A percentile compares a stretch with the other conserved stretches of the same genome.
Evolutionary conservation across 192 early-diverging fungal genomes (phyloP).

Genomic region (Chytriomyces confervae): DNA sequence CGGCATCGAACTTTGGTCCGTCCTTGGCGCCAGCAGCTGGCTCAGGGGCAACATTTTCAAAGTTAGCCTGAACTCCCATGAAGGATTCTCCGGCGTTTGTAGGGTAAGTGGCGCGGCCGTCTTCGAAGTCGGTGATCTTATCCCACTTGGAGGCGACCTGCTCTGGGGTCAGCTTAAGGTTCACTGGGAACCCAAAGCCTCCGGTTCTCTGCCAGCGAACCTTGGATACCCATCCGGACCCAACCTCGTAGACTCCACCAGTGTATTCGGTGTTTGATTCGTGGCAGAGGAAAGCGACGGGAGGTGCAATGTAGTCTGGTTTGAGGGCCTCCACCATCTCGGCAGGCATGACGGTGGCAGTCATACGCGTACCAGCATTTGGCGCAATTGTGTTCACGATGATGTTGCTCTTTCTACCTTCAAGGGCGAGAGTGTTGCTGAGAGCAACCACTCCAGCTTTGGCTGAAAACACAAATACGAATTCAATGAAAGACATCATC

Average conservation of each 20-base stretch:
- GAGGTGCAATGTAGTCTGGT: constrained; percentile 95
- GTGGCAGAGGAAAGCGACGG: constrained; percentile 93
- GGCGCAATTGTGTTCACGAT: constrained; percentile 94
- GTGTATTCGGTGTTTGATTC: constrained; percentile 76
- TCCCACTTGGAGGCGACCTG: constrained; percentile 79
- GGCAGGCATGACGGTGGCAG: constrained; percentile 93
- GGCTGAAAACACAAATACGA: constrained; percentile 48
- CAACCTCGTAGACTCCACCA: constrained; percentile 69
- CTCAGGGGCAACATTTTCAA: constrained; percentile 66
- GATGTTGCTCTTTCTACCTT: constrained; percentile 92
- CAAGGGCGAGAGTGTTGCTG: constrained; percentile 88
- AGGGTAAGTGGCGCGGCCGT: constrained; percentile 92
- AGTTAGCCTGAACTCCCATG: constrained; percentile 83
- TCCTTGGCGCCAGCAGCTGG: constrained; percentile 11
- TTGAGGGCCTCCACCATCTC: constrained; percentile 95
- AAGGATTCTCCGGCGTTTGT: constrained; percentile 78
- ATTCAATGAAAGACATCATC: background rate
- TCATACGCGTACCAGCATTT: constrained; percentile 97
- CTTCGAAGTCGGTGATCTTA: constrained; percentile 90
- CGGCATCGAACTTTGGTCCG: constrained; percentile 52
- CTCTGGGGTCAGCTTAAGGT: constrained; percentile 82
- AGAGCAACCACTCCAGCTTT: constrained; percentile 92
- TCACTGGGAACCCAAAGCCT: constrained; percentile 90
- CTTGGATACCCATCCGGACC: constrained; percentile 64
- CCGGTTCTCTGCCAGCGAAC: constrained; percentile 95